Conservation (phyloP, 257 asterid species). For the Rehmannia glutinosa region DNA sequence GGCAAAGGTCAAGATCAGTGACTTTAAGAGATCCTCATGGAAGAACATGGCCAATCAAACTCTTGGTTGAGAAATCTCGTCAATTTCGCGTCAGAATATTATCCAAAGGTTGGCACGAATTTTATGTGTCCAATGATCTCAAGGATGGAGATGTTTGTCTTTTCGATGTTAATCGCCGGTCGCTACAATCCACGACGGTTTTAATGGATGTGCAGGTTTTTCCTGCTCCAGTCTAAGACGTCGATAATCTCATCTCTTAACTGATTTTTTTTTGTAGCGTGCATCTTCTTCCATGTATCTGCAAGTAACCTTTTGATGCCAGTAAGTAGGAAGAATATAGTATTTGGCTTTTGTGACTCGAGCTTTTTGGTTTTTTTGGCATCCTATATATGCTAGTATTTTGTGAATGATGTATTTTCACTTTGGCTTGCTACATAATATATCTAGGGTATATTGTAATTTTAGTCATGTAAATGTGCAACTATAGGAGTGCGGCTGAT, state of each 20-base stretch:
- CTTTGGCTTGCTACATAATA: too few species aligned
- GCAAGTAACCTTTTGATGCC: too few species aligned
- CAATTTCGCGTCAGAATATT: background rate
- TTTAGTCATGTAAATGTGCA: too few species aligned
- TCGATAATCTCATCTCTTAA: background rate
- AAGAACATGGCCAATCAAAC: background rate
- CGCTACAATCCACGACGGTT: background rate
- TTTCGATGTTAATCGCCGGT: background rate
- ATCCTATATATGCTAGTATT: too few species aligned
- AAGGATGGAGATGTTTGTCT: slow-evolving; percentile 18
- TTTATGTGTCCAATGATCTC: slow-evolving; percentile 11
- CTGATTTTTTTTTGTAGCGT: background rate
- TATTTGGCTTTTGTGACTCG: too few species aligned
- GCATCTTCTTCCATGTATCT: background rate
- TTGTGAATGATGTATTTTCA: too few species aligned
- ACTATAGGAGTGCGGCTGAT: too few species aligned
- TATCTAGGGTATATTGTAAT: too few species aligned
- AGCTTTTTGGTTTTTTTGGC: too few species aligned
- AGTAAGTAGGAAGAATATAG: too few species aligned
- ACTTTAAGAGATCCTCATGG: background rate
- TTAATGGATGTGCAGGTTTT: slow-evolving; percentile 12
- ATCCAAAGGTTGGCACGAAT: slow-evolving; percentile 7
- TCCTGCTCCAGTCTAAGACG: background rate
- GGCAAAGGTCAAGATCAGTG: background rate
- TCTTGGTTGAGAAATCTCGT: fast-evolving